Conservation (phyloP, 768 basidiomycete species). For the Kwoniella dendrophila region DNA sequence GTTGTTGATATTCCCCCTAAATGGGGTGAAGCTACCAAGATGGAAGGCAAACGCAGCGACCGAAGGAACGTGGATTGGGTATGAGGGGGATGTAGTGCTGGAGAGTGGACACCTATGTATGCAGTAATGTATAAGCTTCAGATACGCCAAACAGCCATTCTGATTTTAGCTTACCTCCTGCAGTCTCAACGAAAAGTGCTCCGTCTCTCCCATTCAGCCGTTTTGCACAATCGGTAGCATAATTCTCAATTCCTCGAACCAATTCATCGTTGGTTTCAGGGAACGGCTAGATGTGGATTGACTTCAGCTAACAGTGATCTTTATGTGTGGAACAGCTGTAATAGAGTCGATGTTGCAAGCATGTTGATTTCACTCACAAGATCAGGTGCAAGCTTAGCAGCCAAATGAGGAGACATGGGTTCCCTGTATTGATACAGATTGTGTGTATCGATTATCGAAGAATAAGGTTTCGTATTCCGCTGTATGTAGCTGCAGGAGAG, state of each 20-base stretch:
- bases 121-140: constrained; percentile 7
- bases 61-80: constrained; percentile 83
- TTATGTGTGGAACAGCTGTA: too few relatives aligned
- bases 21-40: constrained; percentile 82
- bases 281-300: constrained; percentile 55
- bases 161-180: constrained; percentile 72
- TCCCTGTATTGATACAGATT: constrained; percentile 83
- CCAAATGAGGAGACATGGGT: constrained; percentile 92
- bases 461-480: constrained; percentile 54
- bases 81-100: constrained; percentile 73
- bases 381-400: constrained; percentile 61
- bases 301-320: neutral
- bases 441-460: constrained; percentile 60
- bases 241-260: constrained; percentile 65
- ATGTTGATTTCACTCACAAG: constrained; percentile 29
- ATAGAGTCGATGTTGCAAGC: too few relatives aligned
- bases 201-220: constrained; percentile 31
- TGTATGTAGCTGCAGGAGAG: constrained; percentile 67
- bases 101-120: constrained; percentile 81
- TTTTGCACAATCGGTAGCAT: constrained; percentile 64
- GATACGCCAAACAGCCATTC: too few relatives aligned
- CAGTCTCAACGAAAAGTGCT: constrained; percentile 86
- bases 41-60: constrained; percentile 79
- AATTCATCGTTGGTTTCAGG: constrained; percentile 68
- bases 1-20: constrained; percentile 94